Evolutionary conservation across 306 rosid species (phyloP), one percentile per base, ranked within the genome.

Genomic region (Hippophae gyantsensis): DNA sequence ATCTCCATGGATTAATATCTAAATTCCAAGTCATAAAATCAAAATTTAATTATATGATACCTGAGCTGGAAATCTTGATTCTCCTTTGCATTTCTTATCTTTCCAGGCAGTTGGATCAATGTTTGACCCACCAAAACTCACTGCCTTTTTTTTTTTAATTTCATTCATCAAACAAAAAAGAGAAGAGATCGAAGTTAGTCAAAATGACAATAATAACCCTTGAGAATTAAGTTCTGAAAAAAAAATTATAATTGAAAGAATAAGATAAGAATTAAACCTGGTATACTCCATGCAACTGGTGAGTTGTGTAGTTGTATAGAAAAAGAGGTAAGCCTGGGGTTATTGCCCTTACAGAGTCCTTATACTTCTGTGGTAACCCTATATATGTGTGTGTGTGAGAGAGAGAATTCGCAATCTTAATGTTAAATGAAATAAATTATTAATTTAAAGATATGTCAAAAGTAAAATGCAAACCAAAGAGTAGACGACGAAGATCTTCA

Each of bases 61-160:
- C 70, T 69, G 74, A 26, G 74, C 74, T 10, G 64, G 74, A 50
- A 69, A 69, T 45, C 69, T 69, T 62, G 74, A 62, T 57, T 64
- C 69, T 26, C 68, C 74, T 48, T 14, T 63, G 69, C 57, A 69
- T 48, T 69, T 69, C 54, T 47, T 69, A 64, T 62, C 74, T 69
- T 69, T 53, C 69, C 74, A 69, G 3, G 74, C 64, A 8, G 64
- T 62, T 55, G 69, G 69, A 53, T 69, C 74, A 9, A 62, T 62
- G 69, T 69, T 69, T 23, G 74, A 69, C 47, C 74, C 74, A 25
- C 74, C 74, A 57, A 69, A 69, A 62, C 64, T 69, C 62, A 48
- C 46, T 41, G 69, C 74, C 74, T 69, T 62, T 18, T 18, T 62
- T 18, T 18, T 18, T 18, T 18, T 18, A 18, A 18, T 18, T 18